Conservation (phyloP, 164 flowering plant species). For the Buxus sempervirens region DNA sequence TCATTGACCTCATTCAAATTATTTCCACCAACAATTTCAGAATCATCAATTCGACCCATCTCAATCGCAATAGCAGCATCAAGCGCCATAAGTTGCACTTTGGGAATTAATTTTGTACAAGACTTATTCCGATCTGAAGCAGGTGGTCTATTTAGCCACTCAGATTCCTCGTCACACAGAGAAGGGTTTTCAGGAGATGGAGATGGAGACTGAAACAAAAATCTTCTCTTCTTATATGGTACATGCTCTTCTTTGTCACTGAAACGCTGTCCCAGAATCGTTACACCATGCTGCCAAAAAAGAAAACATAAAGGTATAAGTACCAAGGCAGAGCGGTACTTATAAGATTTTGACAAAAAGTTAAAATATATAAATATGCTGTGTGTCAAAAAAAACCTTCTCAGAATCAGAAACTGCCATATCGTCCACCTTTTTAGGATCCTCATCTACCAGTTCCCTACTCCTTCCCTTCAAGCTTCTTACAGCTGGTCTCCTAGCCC, state of each 20-base stretch:
- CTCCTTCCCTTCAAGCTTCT: slow-evolving; percentile 17
- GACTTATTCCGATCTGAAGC: slow-evolving; percentile 13
- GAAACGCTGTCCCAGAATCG: slow-evolving; percentile 45
- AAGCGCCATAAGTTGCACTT: not conserved
- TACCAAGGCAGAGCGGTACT: not conserved
- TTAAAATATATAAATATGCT: too few species aligned
- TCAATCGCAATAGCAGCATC: slow-evolving; percentile 5
- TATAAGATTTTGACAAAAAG: not conserved
- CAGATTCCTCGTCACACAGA: slow-evolving; percentile 22
- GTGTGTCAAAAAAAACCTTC: too few species aligned
- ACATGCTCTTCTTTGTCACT: slow-evolving; percentile 49
- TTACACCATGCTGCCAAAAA: slow-evolving; percentile 49
- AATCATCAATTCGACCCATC: slow-evolving; percentile 9
- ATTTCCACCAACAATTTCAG: slow-evolving; percentile 13
- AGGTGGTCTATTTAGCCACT: slow-evolving; percentile 12
- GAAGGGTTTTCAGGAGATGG: slow-evolving; percentile 32
- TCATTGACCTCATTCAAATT: slow-evolving; percentile 8
- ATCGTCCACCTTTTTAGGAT: slow-evolving; percentile 28
- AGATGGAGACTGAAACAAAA: slow-evolving; percentile 39
- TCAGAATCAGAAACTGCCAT: slow-evolving; percentile 57
- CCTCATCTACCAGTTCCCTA: slow-evolving; percentile 19
- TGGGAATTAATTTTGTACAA: slow-evolving; percentile 1
- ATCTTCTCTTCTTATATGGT: slow-evolving; percentile 73
- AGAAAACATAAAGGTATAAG: not conserved
- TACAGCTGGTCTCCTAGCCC: slow-evolving; percentile 22